phyloP scores from a whole-genome alignment of 331 rosid genomes.

The Malus hybrid region DNA sequence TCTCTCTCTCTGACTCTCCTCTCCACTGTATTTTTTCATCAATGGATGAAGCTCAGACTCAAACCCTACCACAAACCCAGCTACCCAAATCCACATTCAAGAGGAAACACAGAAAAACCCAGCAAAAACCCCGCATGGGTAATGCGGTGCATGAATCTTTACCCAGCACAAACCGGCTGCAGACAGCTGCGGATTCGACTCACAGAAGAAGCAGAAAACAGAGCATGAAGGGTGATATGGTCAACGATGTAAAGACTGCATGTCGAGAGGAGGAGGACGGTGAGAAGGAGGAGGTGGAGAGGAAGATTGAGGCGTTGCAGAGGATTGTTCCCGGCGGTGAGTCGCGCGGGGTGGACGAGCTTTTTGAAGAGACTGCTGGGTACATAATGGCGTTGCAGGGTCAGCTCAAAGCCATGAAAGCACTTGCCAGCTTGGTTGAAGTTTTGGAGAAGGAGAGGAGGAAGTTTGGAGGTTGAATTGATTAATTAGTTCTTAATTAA shows the following conservation, averaged over 20 bases:
- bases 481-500: neutral
- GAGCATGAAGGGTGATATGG: neutral
- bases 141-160: slow-evolving; percentile 27
- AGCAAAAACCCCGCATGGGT: neutral
- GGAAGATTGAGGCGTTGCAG: slow-evolving; percentile 77
- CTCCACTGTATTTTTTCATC: neutral
- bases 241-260: neutral
- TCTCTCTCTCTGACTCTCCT: neutral
- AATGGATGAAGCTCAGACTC: neutral
- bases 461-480: slow-evolving; percentile 53
- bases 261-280: neutral
- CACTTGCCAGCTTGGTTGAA: slow-evolving; percentile 52
- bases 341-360: slow-evolving; percentile 60
- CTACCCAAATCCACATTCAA: slow-evolving; percentile 26
- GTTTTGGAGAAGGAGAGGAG: slow-evolving; percentile 56
- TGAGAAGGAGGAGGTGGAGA: slow-evolving; percentile 64
- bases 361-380: slow-evolving; percentile 81
- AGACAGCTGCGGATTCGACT: neutral
- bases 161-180: slow-evolving; percentile 2
- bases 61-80: slow-evolving; percentile 12
- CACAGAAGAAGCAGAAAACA: neutral
- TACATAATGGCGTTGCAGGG: slow-evolving; percentile 67
- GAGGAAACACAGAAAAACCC: slow-evolving; percentile 26
- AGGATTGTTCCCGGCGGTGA: slow-evolving; percentile 82
- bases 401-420: slow-evolving; percentile 66